Evolutionary conservation across 768 basidiomycete genomes (phyloP).

Genomic region (Tricholoma bakamatsutake): DNA sequence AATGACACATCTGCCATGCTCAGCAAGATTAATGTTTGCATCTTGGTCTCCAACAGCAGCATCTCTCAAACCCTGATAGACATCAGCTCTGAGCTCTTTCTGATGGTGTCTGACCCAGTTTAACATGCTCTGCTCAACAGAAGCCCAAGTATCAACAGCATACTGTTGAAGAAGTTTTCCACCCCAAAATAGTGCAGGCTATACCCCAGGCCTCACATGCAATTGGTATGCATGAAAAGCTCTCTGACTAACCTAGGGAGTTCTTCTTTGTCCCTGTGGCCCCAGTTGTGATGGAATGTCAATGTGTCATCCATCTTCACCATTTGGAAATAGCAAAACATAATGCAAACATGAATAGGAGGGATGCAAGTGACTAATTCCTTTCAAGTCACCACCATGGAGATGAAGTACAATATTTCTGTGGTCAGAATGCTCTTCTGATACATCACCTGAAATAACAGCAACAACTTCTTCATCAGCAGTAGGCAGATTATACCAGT

Average conservation of each 20-base stretch:
- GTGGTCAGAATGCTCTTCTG: conserved; percentile 4
- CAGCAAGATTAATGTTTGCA: conserved; percentile 15
- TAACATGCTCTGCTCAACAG: conserved; percentile 34
- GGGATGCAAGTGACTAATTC: conserved; percentile 29
- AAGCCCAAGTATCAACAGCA: conserved; percentile 40
- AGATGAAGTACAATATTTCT: conserved; percentile 25
- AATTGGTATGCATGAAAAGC: conserved; percentile 26
- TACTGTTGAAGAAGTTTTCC: conserved; percentile 39
- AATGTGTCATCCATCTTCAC: conserved; percentile 33
- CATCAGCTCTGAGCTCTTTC: too few relatives aligned
- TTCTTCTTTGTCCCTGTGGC: conserved; percentile 2
- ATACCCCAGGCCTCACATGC: conserved; percentile 18
- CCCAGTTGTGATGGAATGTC: conserved; percentile 10
- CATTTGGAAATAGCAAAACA: conserved; percentile 23
- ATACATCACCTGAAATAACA: conserved; percentile 27
- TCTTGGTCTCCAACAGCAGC: conserved; percentile 2
- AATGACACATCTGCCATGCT: too few relatives aligned
- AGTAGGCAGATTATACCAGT: conserved; percentile 34
- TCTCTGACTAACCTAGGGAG: conserved; percentile 9
- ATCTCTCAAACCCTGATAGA: conserved; percentile 29
- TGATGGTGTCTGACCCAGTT: conserved; percentile 32
- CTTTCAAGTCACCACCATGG: conserved; percentile 12
- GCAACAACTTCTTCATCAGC: conserved; percentile 33
- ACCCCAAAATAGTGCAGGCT: conserved; percentile 25
- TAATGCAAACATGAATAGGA: conserved; percentile 26